Conservation (phyloP, 2,329 filamentous ascomycete species). For the Juglanconis sp. region DNA sequence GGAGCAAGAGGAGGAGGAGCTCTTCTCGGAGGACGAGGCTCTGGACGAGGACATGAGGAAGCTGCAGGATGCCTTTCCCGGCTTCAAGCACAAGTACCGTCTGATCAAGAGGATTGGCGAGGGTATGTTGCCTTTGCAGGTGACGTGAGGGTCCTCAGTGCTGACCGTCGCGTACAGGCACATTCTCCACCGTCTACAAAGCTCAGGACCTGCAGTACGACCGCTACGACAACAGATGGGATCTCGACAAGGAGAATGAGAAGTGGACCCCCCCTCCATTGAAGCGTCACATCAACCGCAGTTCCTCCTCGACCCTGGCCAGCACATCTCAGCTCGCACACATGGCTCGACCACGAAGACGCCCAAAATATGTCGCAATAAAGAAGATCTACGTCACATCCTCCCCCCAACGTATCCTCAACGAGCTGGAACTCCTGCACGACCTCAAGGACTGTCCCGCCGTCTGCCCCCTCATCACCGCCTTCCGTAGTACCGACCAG, state of each 20-base stretch:
- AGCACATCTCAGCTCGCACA: constrained; percentile 19
- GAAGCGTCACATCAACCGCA: constrained; percentile 45
- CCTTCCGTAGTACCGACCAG: constrained; percentile 92
- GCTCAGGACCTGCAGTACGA: constrained; percentile 89
- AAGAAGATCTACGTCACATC: constrained; percentile 99
- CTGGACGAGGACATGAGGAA: constrained; percentile 82
- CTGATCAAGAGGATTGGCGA: constrained; percentile 97
- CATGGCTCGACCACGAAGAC: constrained; percentile 28
- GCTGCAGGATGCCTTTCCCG: constrained; percentile 76
- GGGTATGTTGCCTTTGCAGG: constrained; percentile 51
- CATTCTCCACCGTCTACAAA: constrained; percentile 98
- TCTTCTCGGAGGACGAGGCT: constrained; percentile 53
- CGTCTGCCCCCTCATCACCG: constrained; percentile 93
- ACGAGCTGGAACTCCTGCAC: constrained; percentile 90
- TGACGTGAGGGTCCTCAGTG: neutral
- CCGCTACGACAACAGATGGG: constrained; percentile 82
- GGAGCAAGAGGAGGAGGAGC: constrained; percentile 41
- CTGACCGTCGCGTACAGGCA: constrained; percentile 57
- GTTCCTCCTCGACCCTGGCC: constrained; percentile 24
- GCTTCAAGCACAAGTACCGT: constrained; percentile 79
- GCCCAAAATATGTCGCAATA: constrained; percentile 81
- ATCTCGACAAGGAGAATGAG: constrained; percentile 63
- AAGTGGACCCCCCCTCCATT: constrained; percentile 69
- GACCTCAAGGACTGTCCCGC: constrained; percentile 79
- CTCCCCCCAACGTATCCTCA: constrained; percentile 87